Evolutionary conservation across 345 rosid genomes (phyloP).

Genomic region (Eucalyptus cloeziana): DNA sequence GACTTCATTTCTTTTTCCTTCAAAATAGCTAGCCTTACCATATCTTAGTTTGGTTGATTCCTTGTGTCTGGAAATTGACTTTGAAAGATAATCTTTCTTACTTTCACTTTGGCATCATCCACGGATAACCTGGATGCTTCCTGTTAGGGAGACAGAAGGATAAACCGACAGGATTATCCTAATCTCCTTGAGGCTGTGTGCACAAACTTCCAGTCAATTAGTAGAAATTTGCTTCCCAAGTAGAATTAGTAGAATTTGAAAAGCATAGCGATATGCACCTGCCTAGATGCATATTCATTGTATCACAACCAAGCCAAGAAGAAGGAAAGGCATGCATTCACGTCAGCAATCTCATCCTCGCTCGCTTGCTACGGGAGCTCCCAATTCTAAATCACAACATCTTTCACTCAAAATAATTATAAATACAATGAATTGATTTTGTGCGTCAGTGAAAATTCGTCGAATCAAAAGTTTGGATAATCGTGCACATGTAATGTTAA

Average conservation of each 20-base stretch:
- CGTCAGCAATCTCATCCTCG: neutral
- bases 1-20: neutral
- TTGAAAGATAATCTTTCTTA: neutral
- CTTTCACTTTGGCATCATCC: neutral
- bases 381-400: neutral
- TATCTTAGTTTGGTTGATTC: neutral
- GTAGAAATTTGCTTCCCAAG: neutral
- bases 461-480: neutral
- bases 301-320: neutral
- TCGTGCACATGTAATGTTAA: neutral
- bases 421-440: neutral
- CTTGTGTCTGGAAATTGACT: neutral
- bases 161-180: neutral
- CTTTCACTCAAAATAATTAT: neutral
- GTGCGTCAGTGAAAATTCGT: neutral
- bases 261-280: neutral
- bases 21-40: neutral
- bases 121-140: neutral
- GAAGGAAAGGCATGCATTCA: neutral
- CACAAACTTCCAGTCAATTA: neutral
- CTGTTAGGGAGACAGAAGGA: neutral
- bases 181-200: neutral
- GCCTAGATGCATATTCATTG: neutral
- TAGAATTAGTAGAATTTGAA: neutral
- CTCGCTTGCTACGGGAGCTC: neutral